Conservation (phyloP, 495 filamentous ascomycete genomes). For the Cryomyces minteri region DNA sequence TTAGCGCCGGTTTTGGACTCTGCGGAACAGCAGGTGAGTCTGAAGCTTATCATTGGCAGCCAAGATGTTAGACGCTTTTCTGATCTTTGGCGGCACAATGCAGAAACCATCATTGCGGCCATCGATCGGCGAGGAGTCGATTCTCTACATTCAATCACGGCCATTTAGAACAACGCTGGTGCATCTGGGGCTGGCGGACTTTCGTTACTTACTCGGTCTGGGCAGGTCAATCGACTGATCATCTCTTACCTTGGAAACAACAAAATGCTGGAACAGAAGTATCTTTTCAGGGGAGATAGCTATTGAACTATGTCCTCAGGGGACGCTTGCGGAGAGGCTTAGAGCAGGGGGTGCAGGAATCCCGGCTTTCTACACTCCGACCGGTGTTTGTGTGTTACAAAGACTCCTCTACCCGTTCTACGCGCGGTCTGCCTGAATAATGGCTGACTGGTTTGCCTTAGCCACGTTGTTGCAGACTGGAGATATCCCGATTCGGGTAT, state of each 20-base stretch:
- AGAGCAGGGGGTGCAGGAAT: constrained; percentile 47
- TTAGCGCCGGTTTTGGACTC: constrained; percentile 43
- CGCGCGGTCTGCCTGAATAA: no score
- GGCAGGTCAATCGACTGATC: constrained; percentile 40
- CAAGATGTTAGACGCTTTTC: no score
- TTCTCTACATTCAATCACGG: constrained; percentile 28
- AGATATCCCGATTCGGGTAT: constrained; percentile 36
- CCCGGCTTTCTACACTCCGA: constrained; percentile 48
- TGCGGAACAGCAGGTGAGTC: constrained; percentile 40
- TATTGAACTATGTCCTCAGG: constrained; percentile 46
- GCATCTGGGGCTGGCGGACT: constrained; percentile 33
- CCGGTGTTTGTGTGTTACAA: constrained; percentile 38
- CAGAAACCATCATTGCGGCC: constrained; percentile 18
- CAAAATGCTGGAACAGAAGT: constrained; percentile 44
- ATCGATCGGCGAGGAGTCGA: constrained; percentile 13
- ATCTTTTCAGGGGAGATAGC: constrained; percentile 40
- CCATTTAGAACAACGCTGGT: constrained; percentile 49
- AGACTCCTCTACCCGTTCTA: no score
- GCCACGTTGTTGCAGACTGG: constrained; percentile 43
- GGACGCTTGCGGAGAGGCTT: constrained; percentile 43
- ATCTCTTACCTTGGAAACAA: constrained; percentile 44
- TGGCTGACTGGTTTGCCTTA: no score
- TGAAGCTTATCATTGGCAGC: no score
- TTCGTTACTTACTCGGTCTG: constrained; percentile 30
- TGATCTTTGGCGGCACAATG: no score